A percentile compares a stretch with the other conserved stretches of the same genome.
Evolutionary conservation across 495 filamentous ascomycete species (phyloP).

Genomic region (Elaphomyces granulatus): DNA sequence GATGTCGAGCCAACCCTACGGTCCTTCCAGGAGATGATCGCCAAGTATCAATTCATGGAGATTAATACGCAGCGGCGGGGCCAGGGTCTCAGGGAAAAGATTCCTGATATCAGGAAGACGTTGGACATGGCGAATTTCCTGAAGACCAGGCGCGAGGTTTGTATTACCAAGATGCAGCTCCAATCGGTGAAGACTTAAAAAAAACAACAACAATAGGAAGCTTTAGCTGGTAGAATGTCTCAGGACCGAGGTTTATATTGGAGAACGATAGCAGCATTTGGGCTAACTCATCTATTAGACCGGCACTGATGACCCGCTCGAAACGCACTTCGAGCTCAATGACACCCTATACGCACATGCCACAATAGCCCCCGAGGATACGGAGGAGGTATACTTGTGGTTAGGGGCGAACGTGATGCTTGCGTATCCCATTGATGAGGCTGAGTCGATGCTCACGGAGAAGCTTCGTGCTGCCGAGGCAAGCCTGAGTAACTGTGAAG

Average conservation of each 20-base stretch:
- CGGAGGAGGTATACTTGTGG: constrained; percentile 94
- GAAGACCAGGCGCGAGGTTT: constrained; percentile 32
- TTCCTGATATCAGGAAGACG: constrained; percentile 97
- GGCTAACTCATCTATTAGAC: no score
- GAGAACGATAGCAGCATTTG: no score
- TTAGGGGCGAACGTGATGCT: constrained; percentile 97
- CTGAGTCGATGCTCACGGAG: constrained; percentile 58
- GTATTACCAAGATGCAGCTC: constrained; percentile 4
- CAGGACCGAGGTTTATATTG: no score
- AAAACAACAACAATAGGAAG: no score
- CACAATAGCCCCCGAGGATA: constrained; percentile 59
- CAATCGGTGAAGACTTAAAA: background rate
- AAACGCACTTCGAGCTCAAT: constrained; percentile 91
- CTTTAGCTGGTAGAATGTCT: no score
- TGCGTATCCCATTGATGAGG: constrained; percentile 80
- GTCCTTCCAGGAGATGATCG: constrained; percentile 98
- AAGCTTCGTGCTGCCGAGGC: constrained; percentile 68
- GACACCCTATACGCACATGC: constrained; percentile 92
- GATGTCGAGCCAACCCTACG: constrained; percentile 84
- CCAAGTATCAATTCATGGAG: constrained; percentile 99
- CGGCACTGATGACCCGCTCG: constrained; percentile 32
- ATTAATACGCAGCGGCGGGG: constrained; percentile 73
- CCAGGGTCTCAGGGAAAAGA: constrained; percentile 79
- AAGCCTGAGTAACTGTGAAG: constrained; percentile 74
- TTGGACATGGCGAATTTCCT: constrained; percentile 83